Evolutionary conservation across 441 rosid species (phyloP).

Genomic region (Populus hybrid): DNA sequence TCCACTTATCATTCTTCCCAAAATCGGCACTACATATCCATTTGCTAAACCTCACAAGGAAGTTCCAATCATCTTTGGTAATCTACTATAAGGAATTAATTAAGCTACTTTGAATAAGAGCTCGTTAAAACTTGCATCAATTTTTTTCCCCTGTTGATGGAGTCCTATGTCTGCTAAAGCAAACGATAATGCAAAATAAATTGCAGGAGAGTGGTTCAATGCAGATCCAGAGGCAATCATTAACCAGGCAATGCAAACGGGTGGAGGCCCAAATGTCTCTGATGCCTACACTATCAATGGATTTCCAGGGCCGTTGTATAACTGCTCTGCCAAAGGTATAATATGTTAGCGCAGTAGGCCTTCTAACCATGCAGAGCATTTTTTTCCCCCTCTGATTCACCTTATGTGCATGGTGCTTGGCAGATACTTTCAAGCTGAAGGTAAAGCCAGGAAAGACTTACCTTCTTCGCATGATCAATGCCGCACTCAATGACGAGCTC

Average conservation of each 20-base stretch:
- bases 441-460: constrained; percentile 26
- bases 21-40: constrained; percentile 39
- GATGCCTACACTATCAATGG: constrained; percentile 40
- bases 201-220: constrained; percentile 36
- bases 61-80: constrained; percentile 56
- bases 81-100: background rate
- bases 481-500: constrained; percentile 36
- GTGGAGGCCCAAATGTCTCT: constrained; percentile 31
- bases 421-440: constrained; percentile 23
- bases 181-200: background rate
- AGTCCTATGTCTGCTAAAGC: background rate
- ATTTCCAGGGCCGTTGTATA: constrained; percentile 23
- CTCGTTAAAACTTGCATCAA: background rate
- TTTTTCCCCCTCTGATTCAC: background rate
- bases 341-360: background rate
- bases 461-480: constrained; percentile 30
- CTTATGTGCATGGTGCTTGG: background rate
- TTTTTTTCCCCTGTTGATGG: too few relatives aligned
- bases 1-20: constrained; percentile 51
- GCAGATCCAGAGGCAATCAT: constrained; percentile 23
- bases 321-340: constrained; percentile 19
- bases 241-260: constrained; percentile 22
- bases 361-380: background rate
- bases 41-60: constrained; percentile 51
- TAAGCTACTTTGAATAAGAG: background rate